Evolutionary conservation across 2,329 filamentous ascomycete species (phyloP).

Genomic region (Zymoseptoria brevis): DNA sequence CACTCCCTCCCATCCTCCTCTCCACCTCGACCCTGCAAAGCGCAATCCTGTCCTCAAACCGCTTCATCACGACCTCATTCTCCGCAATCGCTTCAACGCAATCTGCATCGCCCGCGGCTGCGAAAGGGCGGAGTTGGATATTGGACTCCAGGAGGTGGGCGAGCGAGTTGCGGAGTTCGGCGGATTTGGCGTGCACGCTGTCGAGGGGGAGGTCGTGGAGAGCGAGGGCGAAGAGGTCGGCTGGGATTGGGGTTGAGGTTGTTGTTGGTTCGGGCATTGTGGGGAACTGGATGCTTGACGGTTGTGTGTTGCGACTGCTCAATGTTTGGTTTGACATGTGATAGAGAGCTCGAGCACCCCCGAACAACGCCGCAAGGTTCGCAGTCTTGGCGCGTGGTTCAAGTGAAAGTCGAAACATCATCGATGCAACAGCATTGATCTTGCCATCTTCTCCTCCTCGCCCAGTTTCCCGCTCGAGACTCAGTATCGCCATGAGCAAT

Average conservation of each 20-base stretch:
- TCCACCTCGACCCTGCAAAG: conserved; percentile 59
- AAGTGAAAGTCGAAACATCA: not conserved
- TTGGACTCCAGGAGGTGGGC: conserved; percentile 67
- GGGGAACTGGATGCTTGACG: no score
- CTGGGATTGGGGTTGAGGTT: conserved; percentile 19
- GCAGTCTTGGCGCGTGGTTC: not conserved
- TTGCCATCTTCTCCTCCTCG: not conserved
- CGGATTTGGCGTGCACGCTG: conserved; percentile 63
- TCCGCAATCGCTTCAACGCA: conserved; percentile 67
- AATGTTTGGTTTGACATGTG: not conserved
- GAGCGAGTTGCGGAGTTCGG: conserved; percentile 68
- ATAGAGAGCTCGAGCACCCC: not conserved
- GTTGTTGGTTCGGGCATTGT: conserved; percentile 6
- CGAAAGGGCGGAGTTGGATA: conserved; percentile 61
- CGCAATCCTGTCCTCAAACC: conserved; percentile 59
- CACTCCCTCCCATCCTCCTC: conserved; percentile 47
- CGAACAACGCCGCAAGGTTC: not conserved
- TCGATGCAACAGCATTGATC: not conserved
- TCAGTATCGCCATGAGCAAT: conserved; percentile 24
- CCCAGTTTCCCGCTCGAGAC: not conserved
- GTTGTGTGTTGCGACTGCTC: no score
- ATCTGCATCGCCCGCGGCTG: conserved; percentile 55
- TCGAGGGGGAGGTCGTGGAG: conserved; percentile 58
- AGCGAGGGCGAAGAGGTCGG: conserved; percentile 41
- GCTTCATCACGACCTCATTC: conserved; percentile 59